These are phyloP conservation scores for Chenopodium berlandieri DNA, from an alignment of 148 eudicot species.

Conservation along the genomic window DNA sequence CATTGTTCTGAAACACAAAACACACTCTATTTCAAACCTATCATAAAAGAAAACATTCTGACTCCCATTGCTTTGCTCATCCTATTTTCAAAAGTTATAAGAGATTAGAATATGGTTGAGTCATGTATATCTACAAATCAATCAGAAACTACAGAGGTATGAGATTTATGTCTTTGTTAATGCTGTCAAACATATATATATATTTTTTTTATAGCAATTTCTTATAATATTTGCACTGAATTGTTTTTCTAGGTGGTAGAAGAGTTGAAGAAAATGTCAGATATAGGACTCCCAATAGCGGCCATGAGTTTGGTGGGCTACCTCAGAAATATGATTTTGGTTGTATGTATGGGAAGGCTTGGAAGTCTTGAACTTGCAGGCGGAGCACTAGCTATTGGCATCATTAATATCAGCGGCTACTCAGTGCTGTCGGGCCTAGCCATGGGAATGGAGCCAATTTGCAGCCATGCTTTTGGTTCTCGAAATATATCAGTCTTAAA, in stretches of 20 bases:
- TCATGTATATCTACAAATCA: conserved; percentile 38
- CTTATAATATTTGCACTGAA: background rate
- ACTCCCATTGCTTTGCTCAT: conserved; percentile 6
- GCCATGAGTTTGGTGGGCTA: conserved; percentile 66
- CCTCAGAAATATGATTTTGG: conserved; percentile 69
- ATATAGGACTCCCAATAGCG: conserved; percentile 62
- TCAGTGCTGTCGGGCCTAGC: conserved; percentile 81
- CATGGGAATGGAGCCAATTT: conserved; percentile 89
- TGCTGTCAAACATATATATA: background rate
- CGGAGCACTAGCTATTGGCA: conserved; percentile 85
- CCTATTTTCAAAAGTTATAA: conserved; percentile 19
- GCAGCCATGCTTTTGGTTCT: conserved; percentile 88
- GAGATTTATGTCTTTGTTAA: background rate
- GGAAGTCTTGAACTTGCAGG: conserved; percentile 87
- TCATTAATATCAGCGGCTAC: conserved; percentile 85
- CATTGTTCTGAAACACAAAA: conserved; percentile 22
- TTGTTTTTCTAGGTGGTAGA: conserved; percentile 49
- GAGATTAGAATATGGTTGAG: conserved; percentile 36
- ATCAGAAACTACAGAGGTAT: conserved; percentile 57
- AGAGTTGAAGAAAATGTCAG: conserved; percentile 63
- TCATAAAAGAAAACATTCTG: background rate
- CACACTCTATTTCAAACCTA: conserved; percentile 18
- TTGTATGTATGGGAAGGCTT: conserved; percentile 73
- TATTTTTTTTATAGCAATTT: background rate
- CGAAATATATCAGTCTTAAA: conserved; percentile 46